These are phyloP conservation scores for Sphagnum contortum DNA, from an alignment of 225 moss, liverwort and hornwort genomes.

Conservation along the genomic window DNA sequence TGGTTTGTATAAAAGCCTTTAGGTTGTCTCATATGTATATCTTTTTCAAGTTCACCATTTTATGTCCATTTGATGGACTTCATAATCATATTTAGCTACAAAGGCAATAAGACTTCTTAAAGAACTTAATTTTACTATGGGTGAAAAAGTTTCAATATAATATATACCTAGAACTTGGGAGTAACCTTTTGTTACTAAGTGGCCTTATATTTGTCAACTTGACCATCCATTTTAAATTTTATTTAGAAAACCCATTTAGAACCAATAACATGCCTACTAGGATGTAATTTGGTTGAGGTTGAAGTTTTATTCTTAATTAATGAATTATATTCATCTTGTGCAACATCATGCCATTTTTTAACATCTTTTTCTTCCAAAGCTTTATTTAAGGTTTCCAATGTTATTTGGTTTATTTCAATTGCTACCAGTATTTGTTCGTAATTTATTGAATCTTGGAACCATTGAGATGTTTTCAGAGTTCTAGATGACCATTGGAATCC, in stretches of 20 bases:
- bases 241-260: not conserved
- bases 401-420: too few relatives aligned
- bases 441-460: too few relatives aligned
- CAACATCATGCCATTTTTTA: too few relatives aligned
- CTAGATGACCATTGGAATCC: too few relatives aligned
- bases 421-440: too few relatives aligned
- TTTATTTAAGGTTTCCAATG: not conserved
- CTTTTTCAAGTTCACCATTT: not conserved
- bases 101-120: not conserved
- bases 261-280: not conserved
- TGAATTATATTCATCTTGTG: not conserved
- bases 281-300: not conserved
- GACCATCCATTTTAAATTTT: not conserved
- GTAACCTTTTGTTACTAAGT: not conserved
- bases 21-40: not conserved
- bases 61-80: not conserved
- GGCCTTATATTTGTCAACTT: constrained; percentile 1
- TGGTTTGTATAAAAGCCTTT: not conserved
- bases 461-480: too few relatives aligned
- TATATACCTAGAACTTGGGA: constrained; percentile 1
- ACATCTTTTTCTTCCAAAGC: not conserved
- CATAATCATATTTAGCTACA: too few relatives aligned
- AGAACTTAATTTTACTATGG: not conserved
- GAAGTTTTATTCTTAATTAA: not conserved
- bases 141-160: not conserved